These are phyloP conservation scores for Agrocybe pediades DNA, from an alignment of 768 basidiomycete species.

Conservation along the genomic window DNA sequence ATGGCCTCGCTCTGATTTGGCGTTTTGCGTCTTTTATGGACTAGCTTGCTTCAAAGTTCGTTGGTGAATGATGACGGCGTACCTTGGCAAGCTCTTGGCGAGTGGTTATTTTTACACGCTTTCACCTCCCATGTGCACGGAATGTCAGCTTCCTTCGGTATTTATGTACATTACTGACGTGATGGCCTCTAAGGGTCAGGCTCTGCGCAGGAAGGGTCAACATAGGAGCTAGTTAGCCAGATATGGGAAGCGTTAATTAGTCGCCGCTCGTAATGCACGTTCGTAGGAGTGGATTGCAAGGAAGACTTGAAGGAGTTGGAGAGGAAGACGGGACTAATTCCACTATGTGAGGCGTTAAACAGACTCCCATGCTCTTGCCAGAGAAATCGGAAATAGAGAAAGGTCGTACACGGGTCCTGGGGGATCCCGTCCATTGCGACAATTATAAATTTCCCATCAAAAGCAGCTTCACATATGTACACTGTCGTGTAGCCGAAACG, in stretches of 20 bases:
- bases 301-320: too few species aligned
- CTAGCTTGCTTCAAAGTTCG: background rate
- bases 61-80: background rate
- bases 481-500: background rate
- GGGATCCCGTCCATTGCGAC: background rate
- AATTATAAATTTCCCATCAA: background rate
- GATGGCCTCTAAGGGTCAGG: background rate
- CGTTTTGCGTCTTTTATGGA: conserved; percentile 1
- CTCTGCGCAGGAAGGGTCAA: background rate
- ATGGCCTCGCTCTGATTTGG: background rate
- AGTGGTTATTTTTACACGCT: conserved; percentile 1
- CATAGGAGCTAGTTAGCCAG: background rate
- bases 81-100: conserved; percentile 12
- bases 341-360: background rate
- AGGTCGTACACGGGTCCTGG: background rate
- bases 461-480: background rate
- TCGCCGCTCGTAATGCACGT: background rate
- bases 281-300: background rate
- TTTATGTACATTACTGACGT: background rate
- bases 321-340: background rate
- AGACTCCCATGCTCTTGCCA: background rate
- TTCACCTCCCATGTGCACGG: conserved; percentile 1
- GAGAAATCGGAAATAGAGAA: background rate
- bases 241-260: background rate
- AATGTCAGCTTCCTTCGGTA: background rate